phyloP scores from a whole-genome alignment of 2,329 filamentous ascomycete genomes.

The Colletotrichum graminicola region DNA sequence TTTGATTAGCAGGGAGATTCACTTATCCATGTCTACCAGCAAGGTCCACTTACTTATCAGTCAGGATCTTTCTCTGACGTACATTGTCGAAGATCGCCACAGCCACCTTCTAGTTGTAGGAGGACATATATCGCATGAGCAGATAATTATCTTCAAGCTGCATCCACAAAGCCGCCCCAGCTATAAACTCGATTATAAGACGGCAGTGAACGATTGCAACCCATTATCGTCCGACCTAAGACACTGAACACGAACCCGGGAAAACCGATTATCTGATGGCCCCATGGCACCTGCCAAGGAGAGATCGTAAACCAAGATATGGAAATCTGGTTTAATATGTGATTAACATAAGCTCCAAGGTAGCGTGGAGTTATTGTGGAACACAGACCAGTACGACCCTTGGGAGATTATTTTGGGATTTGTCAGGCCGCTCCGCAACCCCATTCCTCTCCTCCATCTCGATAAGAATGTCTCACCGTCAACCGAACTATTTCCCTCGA shows the following conservation, averaged over 20 bases:
- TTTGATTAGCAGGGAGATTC: slow-evolving; percentile 15
- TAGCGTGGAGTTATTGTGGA: too few relatives aligned
- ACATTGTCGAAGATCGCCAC: slow-evolving; percentile 28
- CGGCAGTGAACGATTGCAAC: neutral
- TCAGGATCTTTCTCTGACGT: slow-evolving; percentile 23
- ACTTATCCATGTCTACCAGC: slow-evolving; percentile 14
- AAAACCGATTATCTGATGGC: neutral
- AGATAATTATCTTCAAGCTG: too few relatives aligned
- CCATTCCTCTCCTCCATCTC: neutral
- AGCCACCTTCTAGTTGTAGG: slow-evolving; percentile 5
- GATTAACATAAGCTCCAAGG: neutral
- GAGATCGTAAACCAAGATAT: neutral
- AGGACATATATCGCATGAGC: neutral
- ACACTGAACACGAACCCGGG: neutral
- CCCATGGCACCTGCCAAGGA: neutral
- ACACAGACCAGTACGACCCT: too few relatives aligned
- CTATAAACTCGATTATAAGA: neutral
- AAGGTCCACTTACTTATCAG: neutral
- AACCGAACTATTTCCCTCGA: neutral
- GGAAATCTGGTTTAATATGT: neutral
- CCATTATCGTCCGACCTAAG: neutral
- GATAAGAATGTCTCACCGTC: neutral
- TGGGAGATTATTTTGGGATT: neutral
- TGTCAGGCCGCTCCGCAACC: neutral
- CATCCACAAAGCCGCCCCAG: too few relatives aligned